phyloP scores from a whole-genome alignment of 768 basidiomycete species.

The Russula compacta region DNA sequence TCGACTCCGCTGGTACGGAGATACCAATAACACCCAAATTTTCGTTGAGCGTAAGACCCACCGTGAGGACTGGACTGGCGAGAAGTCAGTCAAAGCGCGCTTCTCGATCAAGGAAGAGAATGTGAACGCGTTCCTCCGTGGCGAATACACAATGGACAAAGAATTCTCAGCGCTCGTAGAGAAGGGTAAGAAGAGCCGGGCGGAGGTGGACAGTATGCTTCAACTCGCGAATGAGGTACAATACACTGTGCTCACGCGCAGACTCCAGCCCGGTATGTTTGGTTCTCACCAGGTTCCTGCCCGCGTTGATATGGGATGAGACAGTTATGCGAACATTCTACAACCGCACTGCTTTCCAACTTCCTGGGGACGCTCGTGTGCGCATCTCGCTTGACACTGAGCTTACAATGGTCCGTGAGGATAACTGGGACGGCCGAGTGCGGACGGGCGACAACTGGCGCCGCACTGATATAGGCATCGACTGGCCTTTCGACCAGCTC shows the following conservation, averaged over 20 bases:
- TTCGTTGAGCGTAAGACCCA: conserved; percentile 89
- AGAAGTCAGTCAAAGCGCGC: conserved; percentile 95
- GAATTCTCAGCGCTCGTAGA: conserved; percentile 81
- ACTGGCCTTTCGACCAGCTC: conserved; percentile 79
- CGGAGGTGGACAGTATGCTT: conserved; percentile 89
- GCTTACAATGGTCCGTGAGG: conserved; percentile 88
- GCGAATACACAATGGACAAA: conserved; percentile 87
- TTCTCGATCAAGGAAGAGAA: conserved; percentile 92
- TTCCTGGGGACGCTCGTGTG: conserved; percentile 96
- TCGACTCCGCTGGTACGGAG: conserved; percentile 96
- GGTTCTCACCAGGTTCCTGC: neutral
- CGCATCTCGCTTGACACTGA: conserved; percentile 98
- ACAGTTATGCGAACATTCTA: conserved; percentile 95
- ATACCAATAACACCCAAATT: conserved; percentile 69
- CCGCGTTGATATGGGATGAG: neutral
- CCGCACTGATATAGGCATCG: conserved; percentile 86
- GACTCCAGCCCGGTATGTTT: conserved; percentile 67
- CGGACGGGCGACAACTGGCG: conserved; percentile 92
- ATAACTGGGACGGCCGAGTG: conserved; percentile 81
- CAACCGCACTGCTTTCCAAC: conserved; percentile 97
- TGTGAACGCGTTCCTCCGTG: conserved; percentile 83
- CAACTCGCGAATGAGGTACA: conserved; percentile 97
- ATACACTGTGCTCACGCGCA: conserved; percentile 76
- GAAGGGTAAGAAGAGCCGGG: conserved; percentile 88
- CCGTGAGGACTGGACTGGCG: conserved; percentile 98